phyloP scores from a whole-genome alignment of 768 basidiomycete species.

The Agrocybe pediades region DNA sequence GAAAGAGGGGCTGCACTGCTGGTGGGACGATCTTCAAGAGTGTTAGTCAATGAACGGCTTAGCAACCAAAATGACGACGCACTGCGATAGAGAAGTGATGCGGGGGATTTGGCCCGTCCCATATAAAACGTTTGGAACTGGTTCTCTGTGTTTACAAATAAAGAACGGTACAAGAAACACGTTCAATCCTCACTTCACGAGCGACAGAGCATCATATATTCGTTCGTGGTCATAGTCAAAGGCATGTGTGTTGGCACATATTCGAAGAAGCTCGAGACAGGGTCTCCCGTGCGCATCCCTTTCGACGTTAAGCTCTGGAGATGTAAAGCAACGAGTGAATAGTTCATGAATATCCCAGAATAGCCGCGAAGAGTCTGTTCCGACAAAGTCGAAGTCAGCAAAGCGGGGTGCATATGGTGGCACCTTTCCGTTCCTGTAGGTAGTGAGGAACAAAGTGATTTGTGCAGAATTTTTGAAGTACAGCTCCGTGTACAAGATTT shows the following conservation, averaged over 20 bases:
- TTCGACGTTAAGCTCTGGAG: not conserved
- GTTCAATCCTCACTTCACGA: slow-evolving; percentile 23
- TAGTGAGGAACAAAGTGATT: slow-evolving; percentile 19
- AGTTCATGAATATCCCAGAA: slow-evolving; percentile 20
- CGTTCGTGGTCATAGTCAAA: slow-evolving; percentile 20
- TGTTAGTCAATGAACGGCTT: not conserved
- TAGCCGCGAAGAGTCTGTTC: slow-evolving; percentile 11
- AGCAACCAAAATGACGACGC: slow-evolving; percentile 19
- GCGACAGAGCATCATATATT: slow-evolving; percentile 24
- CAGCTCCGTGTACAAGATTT: slow-evolving; percentile 21
- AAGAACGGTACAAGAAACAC: not conserved
- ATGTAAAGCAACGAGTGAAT: slow-evolving; percentile 16
- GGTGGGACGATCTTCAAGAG: slow-evolving; percentile 44
- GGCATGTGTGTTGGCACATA: slow-evolving; percentile 27
- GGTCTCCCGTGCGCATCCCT: slow-evolving; percentile 24
- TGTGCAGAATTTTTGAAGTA: slow-evolving; percentile 20
- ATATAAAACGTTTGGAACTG: slow-evolving; percentile 50
- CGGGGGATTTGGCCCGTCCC: slow-evolving; percentile 63
- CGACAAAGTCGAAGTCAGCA: slow-evolving; percentile 18
- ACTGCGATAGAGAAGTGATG: slow-evolving; percentile 68
- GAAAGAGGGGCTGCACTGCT: slow-evolving; percentile 39
- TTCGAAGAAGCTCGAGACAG: slow-evolving; percentile 22
- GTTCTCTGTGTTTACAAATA: not conserved
- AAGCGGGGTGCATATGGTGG: slow-evolving; percentile 16
- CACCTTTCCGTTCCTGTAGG: slow-evolving; percentile 1